Evolutionary conservation across 139 green algal species (phyloP).

Genomic region (Closterium sp.): DNA sequence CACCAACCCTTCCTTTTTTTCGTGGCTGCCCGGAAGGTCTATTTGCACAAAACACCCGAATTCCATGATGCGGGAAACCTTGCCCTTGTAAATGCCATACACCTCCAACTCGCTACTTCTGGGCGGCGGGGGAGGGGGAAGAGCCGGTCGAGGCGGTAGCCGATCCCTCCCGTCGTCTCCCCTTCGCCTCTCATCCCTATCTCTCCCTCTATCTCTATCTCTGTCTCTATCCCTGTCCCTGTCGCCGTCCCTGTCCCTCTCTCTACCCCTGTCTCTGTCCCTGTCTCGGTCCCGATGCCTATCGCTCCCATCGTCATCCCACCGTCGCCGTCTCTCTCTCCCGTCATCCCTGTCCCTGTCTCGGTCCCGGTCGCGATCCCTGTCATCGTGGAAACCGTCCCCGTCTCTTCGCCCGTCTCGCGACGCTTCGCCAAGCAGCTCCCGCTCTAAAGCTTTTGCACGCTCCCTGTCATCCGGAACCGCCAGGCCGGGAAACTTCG

Average conservation of each 20-base stretch:
- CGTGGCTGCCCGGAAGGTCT: slow-evolving; percentile 46
- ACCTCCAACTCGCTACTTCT: slow-evolving; percentile 66
- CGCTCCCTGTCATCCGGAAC: slow-evolving; percentile 73
- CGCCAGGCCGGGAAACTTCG: slow-evolving; percentile 63
- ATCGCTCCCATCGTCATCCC: slow-evolving; percentile 5
- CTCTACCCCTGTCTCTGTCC: neutral
- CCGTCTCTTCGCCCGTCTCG: slow-evolving; percentile 8
- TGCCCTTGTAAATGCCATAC: slow-evolving; percentile 71
- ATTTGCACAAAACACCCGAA: slow-evolving; percentile 97
- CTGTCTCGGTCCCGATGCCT: neutral
- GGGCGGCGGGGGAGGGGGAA: slow-evolving; percentile 22
- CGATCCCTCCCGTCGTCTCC: neutral
- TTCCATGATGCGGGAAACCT: slow-evolving; percentile 84
- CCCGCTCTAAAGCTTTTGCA: slow-evolving; percentile 67
- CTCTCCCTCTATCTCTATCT: slow-evolving; percentile 1
- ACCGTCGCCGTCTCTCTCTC: neutral
- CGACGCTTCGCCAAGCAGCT: slow-evolving; percentile 59
- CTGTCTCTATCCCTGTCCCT: slow-evolving; percentile 11
- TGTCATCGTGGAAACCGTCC: slow-evolving; percentile 17
- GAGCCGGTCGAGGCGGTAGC: neutral
- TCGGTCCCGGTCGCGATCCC: slow-evolving; percentile 44
- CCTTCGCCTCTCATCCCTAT: neutral
- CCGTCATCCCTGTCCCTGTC: slow-evolving; percentile 4
- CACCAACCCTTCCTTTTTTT: slow-evolving; percentile 84
- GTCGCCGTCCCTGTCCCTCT: slow-evolving; percentile 25